A percentile compares a stretch with the other conserved stretches of the same genome.
Conservation (phyloP, 2,329 filamentous ascomycete species). For the Stemphylium vesicarium region DNA sequence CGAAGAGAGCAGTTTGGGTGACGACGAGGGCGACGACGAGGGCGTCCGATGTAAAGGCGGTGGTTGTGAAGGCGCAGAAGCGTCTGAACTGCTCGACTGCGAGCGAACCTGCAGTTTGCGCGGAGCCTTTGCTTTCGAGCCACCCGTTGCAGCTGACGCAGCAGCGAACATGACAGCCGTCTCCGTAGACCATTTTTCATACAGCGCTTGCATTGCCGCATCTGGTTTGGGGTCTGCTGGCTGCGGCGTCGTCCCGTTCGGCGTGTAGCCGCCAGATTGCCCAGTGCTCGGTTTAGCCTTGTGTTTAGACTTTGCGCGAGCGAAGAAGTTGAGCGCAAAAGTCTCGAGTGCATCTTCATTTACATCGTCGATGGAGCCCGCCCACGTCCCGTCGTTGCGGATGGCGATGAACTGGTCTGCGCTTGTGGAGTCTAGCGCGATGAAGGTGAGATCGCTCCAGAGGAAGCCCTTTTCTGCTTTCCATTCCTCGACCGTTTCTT, state of each 20-base stretch:
- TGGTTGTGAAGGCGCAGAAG: constrained; percentile 18
- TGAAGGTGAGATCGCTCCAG: constrained; percentile 41
- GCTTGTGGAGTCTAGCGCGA: constrained; percentile 37
- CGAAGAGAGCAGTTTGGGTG: constrained; percentile 25
- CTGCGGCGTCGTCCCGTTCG: neutral
- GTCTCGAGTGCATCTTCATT: constrained; percentile 42
- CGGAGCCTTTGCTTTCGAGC: constrained; percentile 20
- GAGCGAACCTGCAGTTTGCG: constrained; percentile 41
- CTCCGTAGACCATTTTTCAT: constrained; percentile 40
- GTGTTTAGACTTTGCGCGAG: constrained; percentile 19
- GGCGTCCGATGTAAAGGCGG: constrained; percentile 40
- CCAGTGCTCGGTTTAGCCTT: constrained; percentile 24
- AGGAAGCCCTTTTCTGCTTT: constrained; percentile 36
- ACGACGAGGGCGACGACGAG: constrained; percentile 43
- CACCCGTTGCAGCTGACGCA: constrained; percentile 32
- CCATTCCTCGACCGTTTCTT: constrained; percentile 48
- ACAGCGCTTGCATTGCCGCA: constrained; percentile 31
- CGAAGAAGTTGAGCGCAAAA: constrained; percentile 43
- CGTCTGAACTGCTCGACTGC: constrained; percentile 27
- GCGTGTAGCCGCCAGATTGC: constrained; percentile 1
- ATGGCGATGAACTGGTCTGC: constrained; percentile 46
- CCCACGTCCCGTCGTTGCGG: constrained; percentile 44
- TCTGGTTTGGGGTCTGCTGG: constrained; percentile 19
- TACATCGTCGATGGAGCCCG: constrained; percentile 43
- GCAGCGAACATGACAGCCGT: constrained; percentile 35